Base-by-base conservation (phyloP, 331 rosid genomes). In the Spiraea crenata region DNA sequence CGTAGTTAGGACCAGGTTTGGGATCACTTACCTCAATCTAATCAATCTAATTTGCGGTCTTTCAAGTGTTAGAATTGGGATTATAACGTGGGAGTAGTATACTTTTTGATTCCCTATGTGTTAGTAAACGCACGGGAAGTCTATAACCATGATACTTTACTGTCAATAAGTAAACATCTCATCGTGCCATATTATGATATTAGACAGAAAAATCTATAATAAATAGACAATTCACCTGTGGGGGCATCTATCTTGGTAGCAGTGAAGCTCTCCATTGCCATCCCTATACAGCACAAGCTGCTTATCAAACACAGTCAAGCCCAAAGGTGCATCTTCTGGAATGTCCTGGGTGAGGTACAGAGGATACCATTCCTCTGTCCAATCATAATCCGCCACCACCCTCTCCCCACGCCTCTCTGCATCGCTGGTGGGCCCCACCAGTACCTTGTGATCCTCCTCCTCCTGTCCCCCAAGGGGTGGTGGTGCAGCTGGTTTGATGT, bases 331-430 rank as follows among this genome's bases (percentile, higher is more conserved):
- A 68, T 93, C 99, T 1, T 82, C 80, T 0, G 99, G 99, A 37
- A 91, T 79, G 70, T 87, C 73, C 83, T 69, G 47, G 20, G 97
- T 74, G 44, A 93, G 84, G 67, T 93, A 93, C 74, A 93, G 59
- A 5, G 99, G 99, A 76, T 93, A 93, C 99, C 99, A 93, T 76
- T 93, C 99, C 68, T 89, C 80, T 1, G 86, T 86, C 99, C 99
- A 93, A 15, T 89, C 84, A 54, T 93, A 93, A 5, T 87, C 91
- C 42, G 76, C 96, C 78, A 76, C 77, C n/a, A 31, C 50, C 73
- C 73, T 77, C 9, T 65, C 79, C 60, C 74, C 83, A 52, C 77
- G 80, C 5, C 70, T 49, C 70, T 90, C 86, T 65, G 82, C 91
- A 47, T 84, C 92, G 6, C 63, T 70, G 7, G 88, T 64, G 60